Percentiles rank a stretch among this genome's conserved stretches.
These are phyloP conservation scores for Boletus fagicola DNA, from an alignment of 768 basidiomycete genomes.

Conservation along the genomic window DNA sequence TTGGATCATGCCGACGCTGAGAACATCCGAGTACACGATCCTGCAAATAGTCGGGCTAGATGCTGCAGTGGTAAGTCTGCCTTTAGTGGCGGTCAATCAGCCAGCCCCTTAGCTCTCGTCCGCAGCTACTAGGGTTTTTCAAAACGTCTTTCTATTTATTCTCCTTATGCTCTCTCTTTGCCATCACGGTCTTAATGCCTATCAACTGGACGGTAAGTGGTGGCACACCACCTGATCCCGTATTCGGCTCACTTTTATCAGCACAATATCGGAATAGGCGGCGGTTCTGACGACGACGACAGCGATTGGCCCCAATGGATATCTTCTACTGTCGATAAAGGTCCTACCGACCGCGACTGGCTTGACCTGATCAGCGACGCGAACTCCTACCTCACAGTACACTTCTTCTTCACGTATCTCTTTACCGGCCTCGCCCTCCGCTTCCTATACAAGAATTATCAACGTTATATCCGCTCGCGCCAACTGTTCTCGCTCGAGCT, in stretches of 20 bases:
- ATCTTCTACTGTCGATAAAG: constrained; percentile 22
- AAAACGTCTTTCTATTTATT: constrained; percentile 95
- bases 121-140: constrained; percentile 90
- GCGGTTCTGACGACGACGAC: constrained; percentile 40
- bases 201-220: constrained; percentile 82
- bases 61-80: constrained; percentile 80
- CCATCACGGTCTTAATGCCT: constrained; percentile 86
- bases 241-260: constrained; percentile 27
- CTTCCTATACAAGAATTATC: constrained; percentile 87
- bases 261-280: constrained; percentile 74
- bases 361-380: constrained; percentile 88
- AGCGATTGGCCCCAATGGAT: constrained; percentile 46
- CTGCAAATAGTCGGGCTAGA: constrained; percentile 96
- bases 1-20: constrained; percentile 92
- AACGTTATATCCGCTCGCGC: constrained; percentile 82
- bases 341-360: constrained; percentile 56
- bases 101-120: not conserved
- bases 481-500: constrained; percentile 94
- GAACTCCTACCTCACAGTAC: constrained; percentile 83
- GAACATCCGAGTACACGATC: constrained; percentile 88
- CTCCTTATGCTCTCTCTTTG: constrained; percentile 79
- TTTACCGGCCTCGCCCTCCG: constrained; percentile 86
- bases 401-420: constrained; percentile 91
- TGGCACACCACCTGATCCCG: not conserved
- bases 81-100: not conserved